A percentile compares a stretch with the other conserved stretches of the same genome.
phyloP scores from a whole-genome alignment of 2,329 filamentous ascomycete species.

The Cryphonectria naterciae region DNA sequence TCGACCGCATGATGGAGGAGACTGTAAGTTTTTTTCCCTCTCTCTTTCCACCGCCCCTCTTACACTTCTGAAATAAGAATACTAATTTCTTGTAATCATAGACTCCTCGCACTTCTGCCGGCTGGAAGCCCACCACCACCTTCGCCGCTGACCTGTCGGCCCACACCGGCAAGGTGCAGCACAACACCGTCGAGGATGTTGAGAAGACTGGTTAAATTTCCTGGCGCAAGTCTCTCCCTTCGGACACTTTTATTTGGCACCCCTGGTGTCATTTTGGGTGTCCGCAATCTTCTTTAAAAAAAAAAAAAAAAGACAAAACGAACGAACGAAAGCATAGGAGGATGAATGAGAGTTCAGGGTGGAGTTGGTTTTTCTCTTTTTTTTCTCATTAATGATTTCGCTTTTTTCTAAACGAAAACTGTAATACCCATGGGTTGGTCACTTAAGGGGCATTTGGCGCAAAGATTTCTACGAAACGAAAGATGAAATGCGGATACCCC shows the following conservation, averaged over 20 bases:
- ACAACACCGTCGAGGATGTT: conserved; percentile 34
- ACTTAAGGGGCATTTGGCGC: background rate
- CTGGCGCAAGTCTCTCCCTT: conserved; percentile 33
- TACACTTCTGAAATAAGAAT: background rate
- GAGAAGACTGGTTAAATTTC: conserved; percentile 40
- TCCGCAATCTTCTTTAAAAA: background rate
- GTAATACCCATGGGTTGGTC: conserved; percentile 20
- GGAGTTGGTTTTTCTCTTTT: background rate
- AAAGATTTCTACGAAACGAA: background rate
- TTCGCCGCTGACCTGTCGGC: conserved; percentile 53
- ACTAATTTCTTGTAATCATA: background rate
- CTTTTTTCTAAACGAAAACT: background rate
- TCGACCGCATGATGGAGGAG: conserved; percentile 90
- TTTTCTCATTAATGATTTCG: no score
- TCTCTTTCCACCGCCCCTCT: background rate
- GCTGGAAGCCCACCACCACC: conserved; percentile 74
- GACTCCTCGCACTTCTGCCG: conserved; percentile 73
- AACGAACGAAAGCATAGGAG: background rate
- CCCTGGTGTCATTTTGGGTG: background rate
- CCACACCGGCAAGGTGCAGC: conserved; percentile 39
- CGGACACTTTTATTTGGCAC: background rate
- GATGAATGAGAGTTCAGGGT: background rate
- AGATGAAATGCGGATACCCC: background rate
- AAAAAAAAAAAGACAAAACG: no score
- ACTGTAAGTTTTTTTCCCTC: conserved; percentile 38